These are phyloP conservation scores for Zygoascus flipseniorum DNA, from an alignment of 805 yeast genomes.

Conservation along the genomic window DNA sequence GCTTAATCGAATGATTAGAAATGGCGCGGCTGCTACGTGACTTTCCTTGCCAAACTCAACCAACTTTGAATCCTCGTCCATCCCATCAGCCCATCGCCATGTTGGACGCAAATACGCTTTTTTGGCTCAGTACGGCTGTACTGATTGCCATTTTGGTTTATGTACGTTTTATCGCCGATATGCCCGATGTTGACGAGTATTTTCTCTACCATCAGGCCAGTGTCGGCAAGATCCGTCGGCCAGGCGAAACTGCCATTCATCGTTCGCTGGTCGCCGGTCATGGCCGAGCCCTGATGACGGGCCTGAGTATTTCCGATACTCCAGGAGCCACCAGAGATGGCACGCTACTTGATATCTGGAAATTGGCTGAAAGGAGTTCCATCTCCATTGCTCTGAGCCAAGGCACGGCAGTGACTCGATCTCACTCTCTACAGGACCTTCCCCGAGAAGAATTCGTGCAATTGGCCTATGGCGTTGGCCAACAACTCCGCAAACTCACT, in stretches of 20 bases:
- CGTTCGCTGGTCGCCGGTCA: constrained; percentile 68
- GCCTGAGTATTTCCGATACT: constrained; percentile 42
- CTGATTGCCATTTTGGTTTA: constrained; percentile 2
- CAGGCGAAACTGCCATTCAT: constrained; percentile 66
- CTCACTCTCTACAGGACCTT: not conserved
- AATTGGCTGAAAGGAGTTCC: constrained; percentile 22
- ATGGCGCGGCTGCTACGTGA: no score
- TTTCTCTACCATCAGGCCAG: constrained; percentile 48
- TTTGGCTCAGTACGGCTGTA: not conserved
- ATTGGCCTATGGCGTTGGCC: constrained; percentile 8
- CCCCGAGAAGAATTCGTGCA: constrained; percentile 2
- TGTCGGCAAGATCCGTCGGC: constrained; percentile 52
- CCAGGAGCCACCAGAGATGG: constrained; percentile 58
- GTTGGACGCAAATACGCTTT: constrained; percentile 4
- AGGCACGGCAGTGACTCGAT: not conserved
- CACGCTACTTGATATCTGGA: constrained; percentile 64
- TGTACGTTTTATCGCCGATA: constrained; percentile 15
- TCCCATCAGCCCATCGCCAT: not conserved
- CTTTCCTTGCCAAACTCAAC: no score
- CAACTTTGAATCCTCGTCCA: no score
- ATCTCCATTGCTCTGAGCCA: constrained; percentile 26
- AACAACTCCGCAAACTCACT: not conserved
- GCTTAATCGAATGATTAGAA: no score
- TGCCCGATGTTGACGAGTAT: constrained; percentile 30
- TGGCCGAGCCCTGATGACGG: constrained; percentile 60